These are phyloP conservation scores for Nephromyces sp. DNA, from an alignment of 169 alveolate genomes.

Conservation along the genomic window DNA sequence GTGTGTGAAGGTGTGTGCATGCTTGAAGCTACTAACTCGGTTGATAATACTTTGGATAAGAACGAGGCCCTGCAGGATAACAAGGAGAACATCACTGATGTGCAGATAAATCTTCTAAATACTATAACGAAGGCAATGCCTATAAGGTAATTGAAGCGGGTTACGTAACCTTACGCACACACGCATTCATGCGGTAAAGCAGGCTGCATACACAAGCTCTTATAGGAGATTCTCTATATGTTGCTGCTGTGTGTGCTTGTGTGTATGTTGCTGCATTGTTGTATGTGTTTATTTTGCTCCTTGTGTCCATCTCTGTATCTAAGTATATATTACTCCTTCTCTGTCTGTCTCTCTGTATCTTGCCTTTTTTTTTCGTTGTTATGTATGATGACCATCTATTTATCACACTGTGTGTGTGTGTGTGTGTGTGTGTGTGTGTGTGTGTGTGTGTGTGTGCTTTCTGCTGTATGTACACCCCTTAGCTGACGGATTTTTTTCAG, in stretches of 20 bases:
- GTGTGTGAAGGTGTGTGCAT: constrained; percentile 30
- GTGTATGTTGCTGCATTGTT: neutral
- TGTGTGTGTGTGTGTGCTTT: neutral
- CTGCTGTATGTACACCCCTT: neutral
- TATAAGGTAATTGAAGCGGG: neutral
- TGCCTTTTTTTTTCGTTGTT: neutral
- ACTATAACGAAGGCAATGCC: neutral
- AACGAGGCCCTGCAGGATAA: neutral
- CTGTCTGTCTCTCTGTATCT: neutral
- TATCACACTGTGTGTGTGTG: neutral
- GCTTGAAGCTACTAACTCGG: constrained; percentile 10
- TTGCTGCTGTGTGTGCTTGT: neutral
- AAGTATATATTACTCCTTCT: neutral
- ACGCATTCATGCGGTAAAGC: too few relatives aligned
- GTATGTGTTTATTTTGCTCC: neutral
- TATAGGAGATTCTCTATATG: too few relatives aligned
- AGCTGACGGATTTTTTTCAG: neutral
- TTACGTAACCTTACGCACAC: too few relatives aligned
- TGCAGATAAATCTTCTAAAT: neutral
- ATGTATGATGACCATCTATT: neutral
- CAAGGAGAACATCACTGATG: neutral
- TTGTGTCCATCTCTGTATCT: neutral
- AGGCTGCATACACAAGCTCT: too few relatives aligned
- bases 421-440: neutral
- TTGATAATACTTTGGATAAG: neutral